Evolutionary conservation across 345 rosid genomes (phyloP), one percentile per base, ranked within the genome.

Genomic region (Gossypium anomalum): DNA sequence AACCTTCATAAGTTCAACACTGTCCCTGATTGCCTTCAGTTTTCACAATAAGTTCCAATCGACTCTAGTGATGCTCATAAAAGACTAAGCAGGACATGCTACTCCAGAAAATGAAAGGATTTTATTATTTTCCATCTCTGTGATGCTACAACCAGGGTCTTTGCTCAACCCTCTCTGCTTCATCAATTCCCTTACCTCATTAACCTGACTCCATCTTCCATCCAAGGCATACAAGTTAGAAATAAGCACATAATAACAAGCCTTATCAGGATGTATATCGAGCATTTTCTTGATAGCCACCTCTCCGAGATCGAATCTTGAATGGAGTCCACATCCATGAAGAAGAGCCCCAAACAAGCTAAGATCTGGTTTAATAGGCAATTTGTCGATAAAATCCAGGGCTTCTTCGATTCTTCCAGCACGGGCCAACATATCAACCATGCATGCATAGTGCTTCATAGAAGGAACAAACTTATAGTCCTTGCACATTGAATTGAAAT

Each of bases 321-420:
- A 88, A 82, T 92, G 85, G 73, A 92, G 85, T 66, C 90, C 85
- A 75, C 98, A 94, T 41, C 98, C 98, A 41, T 92, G 97, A 73
- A 90, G 97, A 80, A 92, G 89, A 38, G 98, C 93, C 48, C 91
- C 93, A 41, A 84, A 87, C 76, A 89, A 75, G 76, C 87, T 80
- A 71, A 74, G 79, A 60, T 80, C 87, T 34, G 97, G 97, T 75
- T 85, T 77, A 76, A 85, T 72, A 2, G 97, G 97, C 97, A 89
- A 84, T 64, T 85, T 86, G 73, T 87, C 84, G 7, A 94, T 80
- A 76, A 94, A 82, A 4, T 88, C 87, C 77, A 86, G 80, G 27
- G 93, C 98, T 76, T 94, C 97, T 75, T 90, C 97, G 2, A 92
- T 91, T 80, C 86, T 90, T 49, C 98, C 97, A 64, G 93, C 90